Base-by-base conservation (phyloP, 768 basidiomycete genomes). In the Boletus vermiculosoides region DNA sequence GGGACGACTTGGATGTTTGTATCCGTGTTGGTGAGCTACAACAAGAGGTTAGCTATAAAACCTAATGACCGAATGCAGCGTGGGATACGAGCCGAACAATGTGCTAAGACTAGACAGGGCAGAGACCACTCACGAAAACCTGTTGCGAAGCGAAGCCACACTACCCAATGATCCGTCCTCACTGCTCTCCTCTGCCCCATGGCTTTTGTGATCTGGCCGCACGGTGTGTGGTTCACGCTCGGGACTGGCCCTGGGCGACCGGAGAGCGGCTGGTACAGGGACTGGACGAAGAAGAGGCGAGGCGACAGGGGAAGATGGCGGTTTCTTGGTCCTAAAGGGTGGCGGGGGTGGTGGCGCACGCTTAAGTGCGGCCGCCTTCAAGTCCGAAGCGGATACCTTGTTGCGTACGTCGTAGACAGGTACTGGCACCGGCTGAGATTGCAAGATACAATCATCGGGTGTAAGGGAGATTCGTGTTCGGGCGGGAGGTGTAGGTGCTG, bases 341-440 rank as follows among this genome's bases (percentile, higher is more conserved):
- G 83, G 80, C 2, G 83, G 82, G 1, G 86, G 86, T 0, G 86
- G 86, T 0, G 86, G 85, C 3, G 80, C 77, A 49, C 83, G 78
- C 59, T 78, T 81, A 5, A 71, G 67, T 15, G 71, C 64, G 11
- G 60, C 49, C 7, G 62, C 49, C 55, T 79, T 80, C 45, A 83
- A 60, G 62, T 88, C 86, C 2, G 84, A 83, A 5, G 80, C 76
- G 2, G 85, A 85, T 2, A 78, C 76, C 0, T 80, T 78, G 10
- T 76, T 59, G 16, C 80, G 79, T 28, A 85, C 37, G 62, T 72
- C 64, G 33, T 72, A 75, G 23, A 63, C 61, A 45, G 62, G 68
- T 47, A 62, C 59, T n/a, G n/a, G n/a, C 23, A 53, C 55, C 61
- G 11, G 67, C 53, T 48, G 73, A 58, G 37, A 37, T 25, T 33